These are phyloP conservation scores for Edaphochlamys debaryana DNA, from an alignment of 139 green algal genomes.

Conservation along the genomic window DNA sequence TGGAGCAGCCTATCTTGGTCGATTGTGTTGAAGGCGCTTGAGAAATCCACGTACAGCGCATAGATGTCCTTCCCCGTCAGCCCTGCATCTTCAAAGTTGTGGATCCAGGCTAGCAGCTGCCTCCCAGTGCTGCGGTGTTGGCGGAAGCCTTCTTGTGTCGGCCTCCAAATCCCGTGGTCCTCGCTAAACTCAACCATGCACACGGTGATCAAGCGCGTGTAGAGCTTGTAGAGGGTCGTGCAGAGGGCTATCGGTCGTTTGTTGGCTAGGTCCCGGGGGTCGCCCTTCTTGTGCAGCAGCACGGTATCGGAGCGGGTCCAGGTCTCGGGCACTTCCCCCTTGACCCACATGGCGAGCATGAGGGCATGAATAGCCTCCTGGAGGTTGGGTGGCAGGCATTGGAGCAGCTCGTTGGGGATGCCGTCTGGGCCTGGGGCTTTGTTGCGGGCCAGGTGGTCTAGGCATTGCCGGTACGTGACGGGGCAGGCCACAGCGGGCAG, in stretches of 20 bases:
- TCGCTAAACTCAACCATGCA: conserved; percentile 1
- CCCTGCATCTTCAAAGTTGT: background rate
- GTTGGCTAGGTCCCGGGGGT: conserved; percentile 27
- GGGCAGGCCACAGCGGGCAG: too few species aligned
- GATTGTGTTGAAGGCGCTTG: background rate
- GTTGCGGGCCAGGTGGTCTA: background rate
- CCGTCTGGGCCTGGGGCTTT: background rate
- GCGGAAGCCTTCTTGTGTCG: background rate
- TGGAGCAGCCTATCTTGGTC: background rate
- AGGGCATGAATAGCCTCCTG: conserved; percentile 11
- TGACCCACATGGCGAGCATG: conserved; percentile 42
- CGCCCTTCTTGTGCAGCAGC: conserved; percentile 49
- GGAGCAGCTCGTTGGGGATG: conserved; percentile 7
- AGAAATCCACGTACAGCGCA: background rate
- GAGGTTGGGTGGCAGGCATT: conserved; percentile 23
- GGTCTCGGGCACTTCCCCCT: conserved; percentile 28
- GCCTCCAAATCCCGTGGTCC: background rate
- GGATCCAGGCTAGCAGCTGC: background rate
- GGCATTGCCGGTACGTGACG: too few species aligned
- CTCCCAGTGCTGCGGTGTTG: background rate
- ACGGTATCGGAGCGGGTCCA: conserved; percentile 55
- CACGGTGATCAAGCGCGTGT: conserved; percentile 44
- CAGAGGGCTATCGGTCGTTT: conserved; percentile 43
- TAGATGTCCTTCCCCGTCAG: background rate
- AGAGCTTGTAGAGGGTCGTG: conserved; percentile 60